Base-by-base conservation (phyloP, 306 rosid species). In the Neltuma alba region DNA sequence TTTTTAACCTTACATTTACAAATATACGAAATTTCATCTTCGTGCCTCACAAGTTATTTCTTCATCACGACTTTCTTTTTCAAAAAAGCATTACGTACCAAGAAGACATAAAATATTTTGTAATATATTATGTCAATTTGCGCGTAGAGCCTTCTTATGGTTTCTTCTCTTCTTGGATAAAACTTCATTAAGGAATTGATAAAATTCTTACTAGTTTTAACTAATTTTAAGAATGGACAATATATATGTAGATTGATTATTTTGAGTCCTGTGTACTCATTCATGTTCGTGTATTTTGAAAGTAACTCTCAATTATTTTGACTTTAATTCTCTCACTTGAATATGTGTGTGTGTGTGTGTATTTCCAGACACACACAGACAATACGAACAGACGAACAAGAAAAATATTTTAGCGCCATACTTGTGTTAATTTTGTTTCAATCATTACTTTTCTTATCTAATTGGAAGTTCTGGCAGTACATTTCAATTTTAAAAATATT, bases 101-200 rank as follows among this genome's bases (percentile, higher is more conserved):
- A 50, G 2, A 50, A 50, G 25, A 50, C 25, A 47, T 5, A 20
- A n/a, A n/a, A 50, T 50, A 50, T 50, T 47, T 47, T 47, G 23
- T 47, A 42, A 15, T 15, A 5, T 47, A 47, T 47, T 4, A 18
- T 16, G 55, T 16, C 55, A 0, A 48, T 20, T 48, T 60, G 72
- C 58, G 74, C 33, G 71, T 74, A 16, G 52, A 16, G 52, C 28
- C 36, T 69, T 61, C 44, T 28, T 25, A 33, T 2, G 9, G 33
- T 21, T 52, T 38, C 40, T 83, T 64, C 75, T 86, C 9, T 80
- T 73, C 48, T 33, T 72, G 70, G 54, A 82, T 76, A 76, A 79
- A 80, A 73, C 62, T 71, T 69, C 86, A 41, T 10, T 8, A 27
- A 55, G 54, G 70, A 55, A 31, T 64, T 21, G 10, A 50, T 77